Base-by-base conservation (phyloP, 148 eudicot genomes). In the Cornus controversa region DNA sequence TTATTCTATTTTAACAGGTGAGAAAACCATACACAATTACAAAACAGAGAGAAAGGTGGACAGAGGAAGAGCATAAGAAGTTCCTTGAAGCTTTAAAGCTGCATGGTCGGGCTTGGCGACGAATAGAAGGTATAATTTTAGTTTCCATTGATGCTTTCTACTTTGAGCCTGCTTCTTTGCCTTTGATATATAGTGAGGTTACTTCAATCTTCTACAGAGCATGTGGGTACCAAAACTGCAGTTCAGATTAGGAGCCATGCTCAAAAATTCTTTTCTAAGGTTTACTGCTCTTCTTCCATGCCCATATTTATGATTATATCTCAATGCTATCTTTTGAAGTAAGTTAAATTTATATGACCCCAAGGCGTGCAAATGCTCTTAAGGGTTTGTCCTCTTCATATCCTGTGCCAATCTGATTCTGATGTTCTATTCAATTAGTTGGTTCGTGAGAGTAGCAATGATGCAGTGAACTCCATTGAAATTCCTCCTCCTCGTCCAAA, bases 401-500 rank as follows among this genome's bases (percentile, higher is more conserved):
- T 29, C 1, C 8, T 26, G 13, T 22, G 16, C 2, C 68, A 15
- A 73, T 64, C 78, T 84, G 29, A 84, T 77, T 42, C 20, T 20
- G 36, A 26, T 74, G 13, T 58, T 76, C 22, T 83, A 10, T 68
- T 31, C 50, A 74, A 76, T 83, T 81, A 94, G 98, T 93, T 94
- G 69, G 92, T 78, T 58, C 92, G 96, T 8, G 94, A 92, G 74
- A 85, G 24, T 69, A 82, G 45, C 73, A 85, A 74, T 58, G 87
- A 83, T 62, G 58, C 85, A 0, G 74, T 79, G 73, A 90, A 90
- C 62, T 84, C 92, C 42, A 85, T 89, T 54, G 97, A 92, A 82
- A 94, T 94, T 62, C 98, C 98, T 36, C 98, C 98, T 25, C 98
- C 98, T 77, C 91, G 98, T 72, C 98, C 98, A 18, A 94, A 94